Base-by-base conservation (phyloP, 371 early-diverging fungal species). In the Zychaea mexicana region DNA sequence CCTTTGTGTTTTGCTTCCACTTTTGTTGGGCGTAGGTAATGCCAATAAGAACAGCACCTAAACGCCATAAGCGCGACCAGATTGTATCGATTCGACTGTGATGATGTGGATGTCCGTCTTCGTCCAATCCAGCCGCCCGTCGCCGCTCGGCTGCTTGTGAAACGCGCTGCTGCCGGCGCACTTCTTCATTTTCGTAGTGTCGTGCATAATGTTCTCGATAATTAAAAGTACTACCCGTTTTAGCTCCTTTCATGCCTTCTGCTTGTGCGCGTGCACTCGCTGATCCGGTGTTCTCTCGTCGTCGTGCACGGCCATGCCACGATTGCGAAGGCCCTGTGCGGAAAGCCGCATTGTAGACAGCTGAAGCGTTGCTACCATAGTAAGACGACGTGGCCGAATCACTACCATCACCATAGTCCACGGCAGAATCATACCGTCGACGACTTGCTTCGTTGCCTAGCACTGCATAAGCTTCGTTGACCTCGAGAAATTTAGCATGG, bases 401-500 rank as follows among this genome's bases (percentile, higher is more conserved):
- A 17, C 45, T 36, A 85, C 27, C 68, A 75, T 55, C 19, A 17
- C 45, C 30, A 85, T 30, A 68, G 74, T 55, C 70, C 19, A 55
- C 47, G 2, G 76, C 74, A 22, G 78, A 73, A 73, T 97, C 97
- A 69, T 97, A 95, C 32, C 90, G 88, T n/a, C 78, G 76, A 39
- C 95, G 78, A 49, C 77, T 87, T 1, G 76, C 73, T 22, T 90
- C 95, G 70, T 93, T 85, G 32, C 88, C 83, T 15, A 97, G 80
- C 0, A 89, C 71, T 3, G 92, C 88, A 81, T 97, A 95, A 0
- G 97, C 95, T 70, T 96, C 93, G 66, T 85, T 92, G 59, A 95
- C 33, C 56, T 88, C 77, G 13, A 95, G 68, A 67, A 97, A 97
- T 60, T 76, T 74, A 7, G 72, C 52, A 62, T 90, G 89, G 2